A percentile compares a stretch with the other conserved stretches of the same genome.
These are phyloP conservation scores for Aspergillus nomiae DNA, from an alignment of 2,329 filamentous ascomycete species.

Conservation along the genomic window DNA sequence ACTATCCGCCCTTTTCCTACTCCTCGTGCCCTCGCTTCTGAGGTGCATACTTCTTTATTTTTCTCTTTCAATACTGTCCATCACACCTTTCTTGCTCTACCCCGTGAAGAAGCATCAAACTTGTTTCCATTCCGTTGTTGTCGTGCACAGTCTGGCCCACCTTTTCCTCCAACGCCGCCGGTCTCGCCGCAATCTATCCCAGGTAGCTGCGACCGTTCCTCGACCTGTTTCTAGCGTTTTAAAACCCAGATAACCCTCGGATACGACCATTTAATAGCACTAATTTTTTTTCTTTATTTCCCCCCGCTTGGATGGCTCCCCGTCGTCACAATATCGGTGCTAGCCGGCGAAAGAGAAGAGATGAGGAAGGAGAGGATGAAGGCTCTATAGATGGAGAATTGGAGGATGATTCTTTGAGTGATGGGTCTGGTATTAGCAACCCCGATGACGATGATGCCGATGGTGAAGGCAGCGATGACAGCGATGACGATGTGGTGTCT, in stretches of 20 bases:
- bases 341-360: conserved; percentile 47
- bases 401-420: conserved; percentile 65
- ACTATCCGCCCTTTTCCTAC: conserved; percentile 19
- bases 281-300: conserved; percentile 9
- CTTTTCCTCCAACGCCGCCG: conserved; percentile 23
- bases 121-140: conserved; percentile 15
- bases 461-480: conserved; percentile 60
- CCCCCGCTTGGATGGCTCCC: conserved; percentile 41
- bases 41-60: conserved; percentile 18
- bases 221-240: conserved; percentile 6
- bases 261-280: background rate
- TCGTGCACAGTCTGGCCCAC: conserved; percentile 4
- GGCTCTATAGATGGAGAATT: conserved; percentile 52
- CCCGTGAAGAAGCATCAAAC: conserved; percentile 10
- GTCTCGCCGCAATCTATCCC: conserved; percentile 22
- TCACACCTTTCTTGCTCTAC: conserved; percentile 2
- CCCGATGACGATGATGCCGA: conserved; percentile 62
- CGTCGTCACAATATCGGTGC: conserved; percentile 47
- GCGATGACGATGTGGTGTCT: conserved; percentile 53
- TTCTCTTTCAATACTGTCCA: conserved; percentile 4
- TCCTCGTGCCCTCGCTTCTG: conserved; percentile 25
- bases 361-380: conserved; percentile 54
- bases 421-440: conserved; percentile 60
- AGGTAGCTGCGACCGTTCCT: conserved; percentile 20
- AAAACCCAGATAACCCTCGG: background rate